Evolutionary conservation across 805 yeast species (phyloP), one percentile per base, ranked within the genome.

Genomic region (Suhomyces pyralidae): DNA sequence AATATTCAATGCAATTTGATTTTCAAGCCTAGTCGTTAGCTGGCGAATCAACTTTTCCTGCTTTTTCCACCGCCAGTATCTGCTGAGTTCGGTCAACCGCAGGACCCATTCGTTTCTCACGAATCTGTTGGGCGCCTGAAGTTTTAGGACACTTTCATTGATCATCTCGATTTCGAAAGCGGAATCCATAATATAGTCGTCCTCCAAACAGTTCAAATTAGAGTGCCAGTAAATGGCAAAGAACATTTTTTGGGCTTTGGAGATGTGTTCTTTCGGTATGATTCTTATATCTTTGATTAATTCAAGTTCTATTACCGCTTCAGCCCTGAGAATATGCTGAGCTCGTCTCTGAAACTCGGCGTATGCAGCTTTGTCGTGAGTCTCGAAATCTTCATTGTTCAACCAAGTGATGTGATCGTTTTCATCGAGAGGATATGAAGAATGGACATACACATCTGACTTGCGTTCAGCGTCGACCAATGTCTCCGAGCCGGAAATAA

Each of bases 81-180:
- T 55, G 7, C 61, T 61, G 17, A 86, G 59, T 5, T 69, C 67
- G 0, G 51, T 55, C 32, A 92, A 67, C 49, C 82, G 68, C 0
- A 22, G n/a, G 0, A 86, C 75, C 98, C 97, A 92, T 55, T 79
- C 81, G 58, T 83, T 80, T 46, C 93, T 73, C 0, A 78, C 61
- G 0, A 30, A 34, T 15, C 70, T 58, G 54, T 73, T 71, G 2
- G 83, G 81, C 0, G 94, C 90, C 51, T 84, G 81, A 9, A 90
- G 65, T 44, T 77, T 73, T 10, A 86, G 54, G 0, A 49, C 54
- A 0, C 79, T 59, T 0, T 84, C 85, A 52, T 81, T 77, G 1
- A 59, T 57, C 58, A 84, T 70, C 3, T 64, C 66, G 1, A 90
- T 71, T 46, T 80, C 81, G 57, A 89, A 81, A 7, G 78, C 76